Base-by-base conservation (phyloP, 768 basidiomycete genomes). In the Lentinus tigrinus region DNA sequence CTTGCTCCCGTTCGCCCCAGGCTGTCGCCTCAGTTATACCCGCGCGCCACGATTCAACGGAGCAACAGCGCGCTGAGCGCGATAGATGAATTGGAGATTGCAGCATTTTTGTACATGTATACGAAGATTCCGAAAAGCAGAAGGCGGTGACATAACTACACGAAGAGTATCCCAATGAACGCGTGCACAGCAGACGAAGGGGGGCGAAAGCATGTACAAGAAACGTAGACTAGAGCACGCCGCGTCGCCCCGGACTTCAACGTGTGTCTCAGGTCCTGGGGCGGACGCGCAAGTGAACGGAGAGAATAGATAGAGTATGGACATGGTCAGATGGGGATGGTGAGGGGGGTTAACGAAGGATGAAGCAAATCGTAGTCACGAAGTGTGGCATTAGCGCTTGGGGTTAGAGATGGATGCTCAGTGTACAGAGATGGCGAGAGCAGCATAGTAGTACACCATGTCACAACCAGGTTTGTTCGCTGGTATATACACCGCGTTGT, bases 401-500 rank as follows among this genome's bases (percentile, higher is more conserved):
- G 47, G 39, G 47, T 36, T 54, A 54, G 58, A 47, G 19, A 43
- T 59, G 52, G 40, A 8, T 7, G 13, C 34, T 48, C 23, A 21
- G 19, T 26, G 47, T 24, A 37, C n/a, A 21, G 24, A 23, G 24
- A 38, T 38, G 47, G 28, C 34, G 46, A 47, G 37, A 42, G 9
- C n/a, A 46, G 43, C 59, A 56, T 60, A 61, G n/a, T 54, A 14
- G 46, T 61, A 61, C 60, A 61, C 27, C 28, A 57, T 61, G 47
- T 51, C 60, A 61, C 60, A 61, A 57, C 60, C 60, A 57, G 60
- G 54, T 31, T 31, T 11, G 38, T 44, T 39, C 27, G 52, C 60
- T 54, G 60, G 60, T 53, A 57, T 57, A 53, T 61, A 61, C 60
- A 61, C 55, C 60, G 55, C 60, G 17, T 50, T 31, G 26, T 13